These are phyloP conservation scores for Cercospora sesami DNA, from an alignment of 2,329 filamentous ascomycete species.

Conservation along the genomic window DNA sequence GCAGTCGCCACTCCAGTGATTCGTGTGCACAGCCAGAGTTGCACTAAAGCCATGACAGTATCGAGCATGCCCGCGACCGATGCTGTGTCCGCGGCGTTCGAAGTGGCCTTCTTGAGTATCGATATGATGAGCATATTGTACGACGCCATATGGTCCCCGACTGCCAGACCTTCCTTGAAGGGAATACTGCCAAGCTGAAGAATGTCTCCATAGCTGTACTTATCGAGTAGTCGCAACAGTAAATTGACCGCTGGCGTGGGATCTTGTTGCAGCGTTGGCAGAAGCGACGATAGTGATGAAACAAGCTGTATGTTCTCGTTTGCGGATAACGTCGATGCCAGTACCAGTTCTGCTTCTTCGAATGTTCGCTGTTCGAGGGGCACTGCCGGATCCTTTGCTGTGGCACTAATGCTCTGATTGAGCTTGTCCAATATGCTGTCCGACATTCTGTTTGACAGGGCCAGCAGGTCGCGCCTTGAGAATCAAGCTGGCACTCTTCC, in stretches of 20 bases:
- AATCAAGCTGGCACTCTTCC: background rate
- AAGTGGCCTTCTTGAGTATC: constrained; percentile 57
- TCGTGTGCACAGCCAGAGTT: constrained; percentile 59
- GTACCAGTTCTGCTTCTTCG: constrained; percentile 52
- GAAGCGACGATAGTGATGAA: constrained; percentile 51
- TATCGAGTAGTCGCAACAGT: constrained; percentile 51
- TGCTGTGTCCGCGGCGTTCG: constrained; percentile 55
- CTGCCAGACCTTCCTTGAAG: constrained; percentile 56
- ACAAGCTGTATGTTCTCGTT: constrained; percentile 40
- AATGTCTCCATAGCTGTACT: constrained; percentile 53
- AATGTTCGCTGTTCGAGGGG: constrained; percentile 51
- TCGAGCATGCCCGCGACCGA: constrained; percentile 58
- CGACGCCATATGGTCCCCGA: constrained; percentile 45
- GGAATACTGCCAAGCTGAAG: constrained; percentile 42
- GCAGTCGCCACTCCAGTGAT: constrained; percentile 58
- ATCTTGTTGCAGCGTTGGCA: constrained; percentile 58
- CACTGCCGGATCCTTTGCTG: constrained; percentile 20
- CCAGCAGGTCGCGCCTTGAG: background rate
- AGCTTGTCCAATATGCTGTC: constrained; percentile 20
- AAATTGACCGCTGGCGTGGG: constrained; percentile 57
- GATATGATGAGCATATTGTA: constrained; percentile 59
- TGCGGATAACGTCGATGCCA: constrained; percentile 42
- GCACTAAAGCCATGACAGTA: constrained; percentile 57
- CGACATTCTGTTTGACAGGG: constrained; percentile 18
- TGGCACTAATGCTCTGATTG: constrained; percentile 23